Percentiles rank a stretch among this genome's conserved stretches.
These are phyloP conservation scores for Pichia sporocuriosa DNA, from an alignment of 805 yeast species.

Conservation along the genomic window DNA sequence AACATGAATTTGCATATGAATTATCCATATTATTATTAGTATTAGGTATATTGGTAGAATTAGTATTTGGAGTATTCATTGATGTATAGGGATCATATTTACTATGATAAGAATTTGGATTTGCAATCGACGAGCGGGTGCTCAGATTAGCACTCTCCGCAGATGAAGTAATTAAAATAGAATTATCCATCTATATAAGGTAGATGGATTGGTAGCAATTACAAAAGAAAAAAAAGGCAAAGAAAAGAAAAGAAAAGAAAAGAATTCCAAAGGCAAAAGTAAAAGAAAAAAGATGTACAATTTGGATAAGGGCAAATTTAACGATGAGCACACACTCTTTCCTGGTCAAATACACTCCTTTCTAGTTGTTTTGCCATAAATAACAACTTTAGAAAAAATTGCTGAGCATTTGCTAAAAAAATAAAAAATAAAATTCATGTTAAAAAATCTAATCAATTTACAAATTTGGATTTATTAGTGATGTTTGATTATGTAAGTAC, in stretches of 20 bases:
- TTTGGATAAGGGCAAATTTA: no score
- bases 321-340: no score
- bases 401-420: slow-evolving; percentile 3
- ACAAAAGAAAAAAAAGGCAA: neutral
- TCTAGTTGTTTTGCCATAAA: no score
- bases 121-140: neutral
- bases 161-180: slow-evolving; percentile 1
- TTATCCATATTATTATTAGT: no score
- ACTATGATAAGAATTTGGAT: neutral
- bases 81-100: neutral
- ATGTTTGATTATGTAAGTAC: neutral
- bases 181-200: slow-evolving; percentile 3
- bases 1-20: no score
- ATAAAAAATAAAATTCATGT: neutral
- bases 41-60: no score
- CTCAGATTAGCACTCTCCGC: slow-evolving; percentile 1
- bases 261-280: neutral
- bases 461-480: neutral
- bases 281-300: neutral
- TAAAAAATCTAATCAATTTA: slow-evolving; percentile 2
- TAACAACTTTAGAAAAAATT: no score
- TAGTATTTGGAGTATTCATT: neutral
- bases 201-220: neutral
- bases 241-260: neutral
- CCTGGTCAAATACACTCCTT: no score